Base-by-base conservation (phyloP, 495 filamentous ascomycete species). In the Penicillium mononematosum region DNA sequence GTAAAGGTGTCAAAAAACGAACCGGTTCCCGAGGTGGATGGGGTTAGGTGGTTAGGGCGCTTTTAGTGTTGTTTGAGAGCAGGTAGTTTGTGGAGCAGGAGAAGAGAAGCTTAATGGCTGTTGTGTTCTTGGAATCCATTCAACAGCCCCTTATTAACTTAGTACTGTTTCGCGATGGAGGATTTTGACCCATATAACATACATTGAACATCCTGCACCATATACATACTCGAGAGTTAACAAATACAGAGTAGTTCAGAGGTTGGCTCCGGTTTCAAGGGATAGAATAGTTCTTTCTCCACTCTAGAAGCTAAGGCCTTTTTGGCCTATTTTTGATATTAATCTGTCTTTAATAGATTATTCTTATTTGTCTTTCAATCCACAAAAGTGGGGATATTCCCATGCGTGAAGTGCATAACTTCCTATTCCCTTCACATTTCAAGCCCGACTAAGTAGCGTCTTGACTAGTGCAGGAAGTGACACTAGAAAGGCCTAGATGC, bases 11-110 rank as follows among this genome's bases (percentile, higher is more conserved):
- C 25, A 61, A 64, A 27, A 19, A 47, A 47, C 55, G 58, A 58
- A 66, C 63, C 56, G 60, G 63, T 63, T 63, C 63, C 45, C 50
- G 46, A 56, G 17, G 45, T 46, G 49, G 46, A 44, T 19, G 48
- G 48, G 36, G 44, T 20, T 25, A 48, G 12, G 32, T 53, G 38
- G 45, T 53, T 9, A 24, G 10, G 43, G 53, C 14, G 24, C 25
- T 47, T 47, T 59, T 66, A 64, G 58, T 51, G 44, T 56, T 17
- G 46, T 59, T 57, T 60, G 25, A 50, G 39, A 27, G 14, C 48
- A 16, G 38, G 45, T 63, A 66, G 56, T 58, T 45, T 56, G 58
- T 59, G 64, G 61, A 45, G 55, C 41, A 43, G 46, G 14, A 8
- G 39, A 24, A 36, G 12, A 44, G 22, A 47, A 47, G 32, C 24